Conservation (phyloP, 1,284 basidiomycete species). For the Ceratobasidium sp. region DNA sequence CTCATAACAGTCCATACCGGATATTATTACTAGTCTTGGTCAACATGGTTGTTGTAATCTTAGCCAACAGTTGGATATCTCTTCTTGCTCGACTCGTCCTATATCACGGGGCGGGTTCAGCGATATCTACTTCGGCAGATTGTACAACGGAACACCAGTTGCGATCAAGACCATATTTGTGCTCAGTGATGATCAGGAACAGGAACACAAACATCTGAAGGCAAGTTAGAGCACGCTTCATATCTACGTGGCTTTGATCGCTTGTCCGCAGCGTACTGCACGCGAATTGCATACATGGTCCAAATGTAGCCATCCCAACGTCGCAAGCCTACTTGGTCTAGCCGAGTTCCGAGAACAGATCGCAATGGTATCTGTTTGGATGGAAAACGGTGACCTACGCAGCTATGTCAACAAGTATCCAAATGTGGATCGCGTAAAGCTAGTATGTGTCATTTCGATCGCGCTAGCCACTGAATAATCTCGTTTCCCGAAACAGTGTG, state of each 20-base stretch:
- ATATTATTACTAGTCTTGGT: constrained; percentile 1
- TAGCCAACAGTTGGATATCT: not conserved
- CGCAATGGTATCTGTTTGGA: too few relatives aligned
- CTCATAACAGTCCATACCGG: not conserved
- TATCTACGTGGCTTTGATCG: not conserved
- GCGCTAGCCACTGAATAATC: not conserved
- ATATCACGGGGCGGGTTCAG: not conserved
- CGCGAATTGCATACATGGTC: constrained; percentile 1
- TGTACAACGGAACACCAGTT: not conserved
- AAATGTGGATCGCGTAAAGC: too few relatives aligned
- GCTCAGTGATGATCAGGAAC: not conserved
- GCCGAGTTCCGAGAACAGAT: too few relatives aligned
- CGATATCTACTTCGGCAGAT: not conserved
- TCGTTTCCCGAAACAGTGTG: not conserved
- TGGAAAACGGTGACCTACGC: too few relatives aligned
- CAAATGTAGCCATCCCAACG: constrained; percentile 1
- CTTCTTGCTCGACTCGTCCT: not conserved
- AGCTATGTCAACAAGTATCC: too few relatives aligned
- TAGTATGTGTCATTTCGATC: too few relatives aligned
- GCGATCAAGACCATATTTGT: not conserved
- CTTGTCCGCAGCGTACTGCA: not conserved
- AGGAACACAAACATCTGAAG: not conserved
- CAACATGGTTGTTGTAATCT: not conserved
- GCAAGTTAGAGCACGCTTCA: not conserved
- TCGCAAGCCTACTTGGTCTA: not conserved